Evolutionary conservation across 1,139 yeast species (phyloP).

Genomic region (Geotrichum bryndzae): DNA sequence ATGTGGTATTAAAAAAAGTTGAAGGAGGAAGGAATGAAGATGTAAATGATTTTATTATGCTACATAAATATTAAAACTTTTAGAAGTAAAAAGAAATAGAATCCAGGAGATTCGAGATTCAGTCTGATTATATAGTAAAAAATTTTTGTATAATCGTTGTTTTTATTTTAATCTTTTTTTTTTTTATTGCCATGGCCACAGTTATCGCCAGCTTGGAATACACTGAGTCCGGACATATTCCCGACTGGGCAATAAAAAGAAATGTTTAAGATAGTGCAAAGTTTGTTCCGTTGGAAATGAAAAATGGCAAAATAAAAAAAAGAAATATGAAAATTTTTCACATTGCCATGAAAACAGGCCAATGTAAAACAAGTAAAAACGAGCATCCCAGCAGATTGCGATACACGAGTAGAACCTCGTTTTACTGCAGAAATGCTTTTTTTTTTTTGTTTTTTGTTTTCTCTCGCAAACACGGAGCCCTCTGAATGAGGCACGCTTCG

Average conservation of each 20-base stretch:
- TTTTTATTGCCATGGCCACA: not conserved
- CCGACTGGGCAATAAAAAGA: not conserved
- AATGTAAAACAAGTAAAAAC: not conserved
- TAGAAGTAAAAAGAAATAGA: not conserved
- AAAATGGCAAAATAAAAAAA: not conserved
- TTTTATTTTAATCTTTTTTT: not conserved
- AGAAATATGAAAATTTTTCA: slow-evolving; percentile 1
- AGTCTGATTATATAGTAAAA: not conserved
- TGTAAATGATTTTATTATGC: not conserved
- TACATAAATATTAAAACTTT: not conserved
- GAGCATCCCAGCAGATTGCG: too few relatives aligned
- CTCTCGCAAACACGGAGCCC: too few relatives aligned
- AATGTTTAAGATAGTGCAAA: not conserved
- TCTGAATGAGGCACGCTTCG: too few relatives aligned
- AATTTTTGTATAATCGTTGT: not conserved
- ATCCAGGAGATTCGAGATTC: not conserved
- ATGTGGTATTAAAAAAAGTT: not conserved
- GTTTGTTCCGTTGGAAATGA: not conserved
- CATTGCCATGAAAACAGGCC: too few relatives aligned
- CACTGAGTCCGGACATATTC: too few relatives aligned
- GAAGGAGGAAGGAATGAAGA: not conserved
- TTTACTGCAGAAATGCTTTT: too few relatives aligned
- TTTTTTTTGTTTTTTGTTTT: too few relatives aligned
- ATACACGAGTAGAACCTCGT: too few relatives aligned
- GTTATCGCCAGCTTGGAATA: not conserved